These are phyloP conservation scores for Aspergillus sp. DNA, from an alignment of 2,329 filamentous ascomycete genomes.

Conservation along the genomic window DNA sequence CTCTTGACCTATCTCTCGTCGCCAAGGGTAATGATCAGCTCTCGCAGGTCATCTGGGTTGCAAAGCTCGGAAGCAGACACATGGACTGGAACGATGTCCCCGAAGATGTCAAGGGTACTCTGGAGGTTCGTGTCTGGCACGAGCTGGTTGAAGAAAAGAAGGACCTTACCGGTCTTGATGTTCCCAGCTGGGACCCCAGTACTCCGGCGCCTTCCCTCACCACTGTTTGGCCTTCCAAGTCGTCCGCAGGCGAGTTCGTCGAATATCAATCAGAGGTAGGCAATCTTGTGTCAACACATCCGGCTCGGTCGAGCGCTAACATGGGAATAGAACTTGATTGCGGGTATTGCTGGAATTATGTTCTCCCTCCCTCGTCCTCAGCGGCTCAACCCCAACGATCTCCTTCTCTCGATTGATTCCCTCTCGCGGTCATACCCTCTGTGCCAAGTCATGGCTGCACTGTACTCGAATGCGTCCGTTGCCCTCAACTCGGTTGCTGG, in stretches of 20 bases:
- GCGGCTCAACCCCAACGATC: slow-evolving; percentile 70
- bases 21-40: slow-evolving; percentile 69
- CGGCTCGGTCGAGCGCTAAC: neutral
- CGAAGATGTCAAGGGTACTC: slow-evolving; percentile 68
- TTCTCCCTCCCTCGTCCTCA: slow-evolving; percentile 74
- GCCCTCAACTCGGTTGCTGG: slow-evolving; percentile 87
- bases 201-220: slow-evolving; percentile 49
- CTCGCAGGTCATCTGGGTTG: slow-evolving; percentile 84
- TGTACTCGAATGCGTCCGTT: slow-evolving; percentile 81
- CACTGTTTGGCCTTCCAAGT: slow-evolving; percentile 43
- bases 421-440: slow-evolving; percentile 79
- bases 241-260: slow-evolving; percentile 66
- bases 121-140: slow-evolving; percentile 90
- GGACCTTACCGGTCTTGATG: slow-evolving; percentile 57
- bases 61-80: slow-evolving; percentile 84
- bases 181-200: slow-evolving; percentile 64
- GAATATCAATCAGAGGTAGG: slow-evolving; percentile 71
- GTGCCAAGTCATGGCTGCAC: slow-evolving; percentile 74
- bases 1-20: slow-evolving; percentile 77
- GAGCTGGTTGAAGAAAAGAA: slow-evolving; percentile 76
- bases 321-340: slow-evolving; percentile 68
- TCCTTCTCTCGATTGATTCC: slow-evolving; percentile 82
- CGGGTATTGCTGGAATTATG: slow-evolving; percentile 78
- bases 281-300: neutral
- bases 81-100: slow-evolving; percentile 95